These are phyloP conservation scores for Penicillium subrubescens DNA, from an alignment of 495 filamentous ascomycete genomes.

Conservation along the genomic window DNA sequence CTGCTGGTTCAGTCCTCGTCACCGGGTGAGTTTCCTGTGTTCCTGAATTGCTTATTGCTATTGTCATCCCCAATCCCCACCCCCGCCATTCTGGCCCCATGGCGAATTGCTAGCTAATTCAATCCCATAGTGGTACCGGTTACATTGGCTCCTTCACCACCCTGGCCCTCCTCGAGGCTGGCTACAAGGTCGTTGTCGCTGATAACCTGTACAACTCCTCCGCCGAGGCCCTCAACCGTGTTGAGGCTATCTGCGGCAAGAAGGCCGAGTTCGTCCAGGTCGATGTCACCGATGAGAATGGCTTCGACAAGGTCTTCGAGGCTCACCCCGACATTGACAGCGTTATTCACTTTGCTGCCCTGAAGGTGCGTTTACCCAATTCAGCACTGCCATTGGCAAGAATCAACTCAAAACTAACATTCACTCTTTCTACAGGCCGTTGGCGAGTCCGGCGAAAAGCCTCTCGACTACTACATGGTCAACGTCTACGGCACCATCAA, in stretches of 20 bases:
- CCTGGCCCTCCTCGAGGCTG: constrained; percentile 87
- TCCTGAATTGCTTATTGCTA: background rate
- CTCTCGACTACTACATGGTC: constrained; percentile 95
- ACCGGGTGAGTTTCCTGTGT: constrained; percentile 69
- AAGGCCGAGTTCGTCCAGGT: constrained; percentile 80
- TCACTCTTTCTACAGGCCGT: constrained; percentile 61
- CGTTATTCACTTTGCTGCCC: constrained; percentile 96
- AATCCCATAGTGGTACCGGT: constrained; percentile 76
- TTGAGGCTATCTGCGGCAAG: constrained; percentile 91
- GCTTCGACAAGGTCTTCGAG: constrained; percentile 83
- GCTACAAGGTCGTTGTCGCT: constrained; percentile 93
- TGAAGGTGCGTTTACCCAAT: constrained; percentile 68
- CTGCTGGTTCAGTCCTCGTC: constrained; percentile 83
- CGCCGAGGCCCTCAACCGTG: constrained; percentile 82
- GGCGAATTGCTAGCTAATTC: constrained; percentile 15
- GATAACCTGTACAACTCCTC: constrained; percentile 98
- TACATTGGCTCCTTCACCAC: constrained; percentile 99
- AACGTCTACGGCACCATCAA: constrained; percentile 93
- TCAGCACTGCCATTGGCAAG: background rate
- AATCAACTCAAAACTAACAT: background rate
- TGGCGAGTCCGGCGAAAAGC: constrained; percentile 92
- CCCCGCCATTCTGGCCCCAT: constrained; percentile 3
- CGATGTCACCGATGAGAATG: constrained; percentile 84
- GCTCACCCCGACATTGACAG: constrained; percentile 93
- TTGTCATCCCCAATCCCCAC: background rate